Conservation (phyloP, 1,139 yeast genomes). For the Yamadazyma songkhlaensis region DNA sequence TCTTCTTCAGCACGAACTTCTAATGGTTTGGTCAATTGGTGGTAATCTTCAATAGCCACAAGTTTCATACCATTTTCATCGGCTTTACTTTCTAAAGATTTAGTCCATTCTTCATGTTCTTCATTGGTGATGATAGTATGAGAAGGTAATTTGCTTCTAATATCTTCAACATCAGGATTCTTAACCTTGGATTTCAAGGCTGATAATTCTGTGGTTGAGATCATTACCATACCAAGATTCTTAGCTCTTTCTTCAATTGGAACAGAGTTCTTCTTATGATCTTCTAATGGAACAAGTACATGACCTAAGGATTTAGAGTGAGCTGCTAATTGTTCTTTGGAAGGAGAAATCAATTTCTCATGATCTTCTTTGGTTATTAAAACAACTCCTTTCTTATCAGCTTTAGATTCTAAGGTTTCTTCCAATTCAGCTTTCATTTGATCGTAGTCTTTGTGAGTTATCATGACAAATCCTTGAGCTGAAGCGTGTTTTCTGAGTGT, state of each 20-base stretch:
- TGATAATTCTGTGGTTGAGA: slow-evolving; percentile 17
- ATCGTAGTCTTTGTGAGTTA: slow-evolving; percentile 10
- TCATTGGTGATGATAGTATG: slow-evolving; percentile 9
- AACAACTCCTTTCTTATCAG: slow-evolving; percentile 17
- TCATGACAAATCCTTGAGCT: slow-evolving; percentile 8
- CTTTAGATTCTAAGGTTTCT: slow-evolving; percentile 21
- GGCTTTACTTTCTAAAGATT: slow-evolving; percentile 8
- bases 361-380: slow-evolving; percentile 18
- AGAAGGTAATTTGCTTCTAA: slow-evolving; percentile 24
- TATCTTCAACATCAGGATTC: slow-evolving; percentile 23
- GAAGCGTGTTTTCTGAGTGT: slow-evolving; percentile 6
- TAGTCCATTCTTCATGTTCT: slow-evolving; percentile 11
- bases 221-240: slow-evolving; percentile 16
- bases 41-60: slow-evolving; percentile 10
- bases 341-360: slow-evolving; percentile 17
- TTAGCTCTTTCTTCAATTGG: slow-evolving; percentile 13
- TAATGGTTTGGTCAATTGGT: slow-evolving; percentile 15
- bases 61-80: slow-evolving; percentile 1
- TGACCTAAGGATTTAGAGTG: slow-evolving; percentile 17
- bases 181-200: slow-evolving; percentile 17
- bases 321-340: slow-evolving; percentile 16
- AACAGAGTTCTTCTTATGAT: slow-evolving; percentile 13
- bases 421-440: slow-evolving; percentile 9
- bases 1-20: slow-evolving; percentile 24
- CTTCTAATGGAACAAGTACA: slow-evolving; percentile 18